Evolutionary conservation across 169 alveolate genomes (phyloP), one percentile per base, ranked within the genome.

Genomic region (Plasmodium coatneyi): DNA sequence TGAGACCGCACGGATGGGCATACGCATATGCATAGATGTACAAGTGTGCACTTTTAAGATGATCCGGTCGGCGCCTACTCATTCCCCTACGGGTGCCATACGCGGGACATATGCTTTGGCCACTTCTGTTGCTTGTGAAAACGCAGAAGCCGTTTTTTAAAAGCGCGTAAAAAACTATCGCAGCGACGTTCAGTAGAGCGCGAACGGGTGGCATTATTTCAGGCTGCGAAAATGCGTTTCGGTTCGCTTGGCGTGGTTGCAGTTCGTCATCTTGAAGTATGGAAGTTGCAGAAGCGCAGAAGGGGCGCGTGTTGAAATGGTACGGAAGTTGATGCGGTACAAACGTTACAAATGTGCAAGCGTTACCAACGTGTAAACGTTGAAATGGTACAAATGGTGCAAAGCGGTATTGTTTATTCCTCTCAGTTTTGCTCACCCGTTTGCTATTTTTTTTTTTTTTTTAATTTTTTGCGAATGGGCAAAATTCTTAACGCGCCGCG

Each of bases 161-260:
- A 70, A 76, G 49, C 71, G 52, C 32, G 52, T 70, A 83, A 19
- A 43, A 83, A 19, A 43, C 46, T 19, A 74, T 19, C 2, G 66
- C 41, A 25, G 60, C 25, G 39, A 36, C 71, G 3, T 83, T 83
- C 79, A 71, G 34, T 25, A 86, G 49, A 19, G 60, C 66, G 71
- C 34, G 66, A 74, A 41, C 25, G 80, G 32, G 41, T 34, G 28
- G 78, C 93, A 86, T 86, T 86, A 86, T 86, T 74, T 66, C 76
- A 25, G 76, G 76, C 14, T 66, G 76, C 76, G 36, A 14, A 66
- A 25, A 25, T 66, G 76, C 36, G 76, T 66, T 25, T 22, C 32
- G 14, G 71, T 54, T 60, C 9, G 43, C 71, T 34, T 28, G 41
- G 36, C 30, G 46, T 12, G 10, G 32, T 22, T 80, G 28, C 25